Evolutionary conservation across 345 rosid species (phyloP).

Genomic region (Stellera chamaejasme): DNA sequence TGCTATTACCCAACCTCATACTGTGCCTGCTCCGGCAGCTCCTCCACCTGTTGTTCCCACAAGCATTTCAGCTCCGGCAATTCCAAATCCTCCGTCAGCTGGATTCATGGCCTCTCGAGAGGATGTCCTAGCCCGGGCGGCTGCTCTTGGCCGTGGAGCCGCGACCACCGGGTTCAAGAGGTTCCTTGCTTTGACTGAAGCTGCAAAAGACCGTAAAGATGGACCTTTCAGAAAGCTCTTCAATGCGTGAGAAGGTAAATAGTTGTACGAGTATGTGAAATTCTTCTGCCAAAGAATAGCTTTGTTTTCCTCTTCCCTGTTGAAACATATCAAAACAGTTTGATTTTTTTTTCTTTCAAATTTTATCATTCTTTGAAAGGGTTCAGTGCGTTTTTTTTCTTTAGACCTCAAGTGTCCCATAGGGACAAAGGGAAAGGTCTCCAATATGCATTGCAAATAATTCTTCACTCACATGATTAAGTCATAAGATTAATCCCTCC

Average conservation of each 20-base stretch:
- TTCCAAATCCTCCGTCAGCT: constrained; percentile 32
- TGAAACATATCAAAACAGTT: not conserved
- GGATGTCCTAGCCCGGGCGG: constrained; percentile 92
- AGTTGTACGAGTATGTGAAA: not conserved
- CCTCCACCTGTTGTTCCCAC: constrained; percentile 16
- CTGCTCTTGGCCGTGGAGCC: constrained; percentile 97
- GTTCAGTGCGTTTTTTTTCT: not conserved
- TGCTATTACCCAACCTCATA: constrained; percentile 39
- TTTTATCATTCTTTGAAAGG: not conserved
- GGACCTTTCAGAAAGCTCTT: constrained; percentile 96
- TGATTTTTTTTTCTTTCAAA: not conserved
- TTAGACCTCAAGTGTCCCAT: not conserved
- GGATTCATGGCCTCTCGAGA: constrained; percentile 82
- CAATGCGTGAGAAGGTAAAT: constrained; percentile 38
- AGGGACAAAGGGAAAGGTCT: too few species aligned
- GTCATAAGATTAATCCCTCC: too few species aligned
- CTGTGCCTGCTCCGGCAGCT: constrained; percentile 30
- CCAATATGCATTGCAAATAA: too few species aligned
- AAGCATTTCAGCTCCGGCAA: constrained; percentile 30
- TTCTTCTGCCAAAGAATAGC: not conserved
- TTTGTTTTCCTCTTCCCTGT: not conserved
- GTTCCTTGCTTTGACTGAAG: constrained; percentile 98
- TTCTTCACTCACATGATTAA: too few species aligned
- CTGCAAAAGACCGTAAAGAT: constrained; percentile 94
- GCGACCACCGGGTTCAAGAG: constrained; percentile 97